Evolutionary conservation across 495 filamentous ascomycete species (phyloP), one percentile per base, ranked within the genome.

Genomic region (Rusavskia elegans): DNA sequence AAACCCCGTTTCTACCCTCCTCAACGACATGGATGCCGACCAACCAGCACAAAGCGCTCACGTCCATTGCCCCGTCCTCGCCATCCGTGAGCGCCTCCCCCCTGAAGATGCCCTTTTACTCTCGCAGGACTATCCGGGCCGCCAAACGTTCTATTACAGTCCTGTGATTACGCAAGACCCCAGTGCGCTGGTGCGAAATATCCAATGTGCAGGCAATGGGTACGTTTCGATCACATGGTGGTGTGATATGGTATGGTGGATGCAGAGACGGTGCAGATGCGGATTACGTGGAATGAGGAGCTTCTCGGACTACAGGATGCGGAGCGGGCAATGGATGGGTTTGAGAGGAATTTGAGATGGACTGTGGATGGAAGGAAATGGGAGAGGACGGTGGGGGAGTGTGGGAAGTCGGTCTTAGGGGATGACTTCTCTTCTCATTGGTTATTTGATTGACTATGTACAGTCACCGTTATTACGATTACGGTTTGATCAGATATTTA

Each of bases 211-310:
- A 0, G 52, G 52, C 7, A 11, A 48, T 20, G 44, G n/a, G 19
- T 20, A 52, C 10, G 8, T 19, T 3, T 21, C 37, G 0, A 42
- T 52, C n/a, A 30, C 20, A 1, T 53, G 52, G 52, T 16, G 20
- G 42, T 53, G 52, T 32, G 52, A 42, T 5, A 46, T 53, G 52
- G 52, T 5, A 46, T 53, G 41, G 29, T 53, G 5, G 52, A 53
- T 17, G 42, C 42, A 30, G 52, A 53, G 21, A 53, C 52, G 37
- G 19, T 53, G n/a, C 41, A 49, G 32, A 17, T 53, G 42, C 52
- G 42, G 9, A 35, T 53, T 0, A 46, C 29, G 5, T 53, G 44
- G 27, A 48, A 48, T 30, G 41, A 48, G 10, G 45, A 30, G 30
- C n/a, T 53, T 4, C 30, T 53, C 2, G 41, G 45, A 27, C 17